These are phyloP conservation scores for Phytophthora nicotianae DNA, from an alignment of 352 stramenopile species.

Conservation along the genomic window DNA sequence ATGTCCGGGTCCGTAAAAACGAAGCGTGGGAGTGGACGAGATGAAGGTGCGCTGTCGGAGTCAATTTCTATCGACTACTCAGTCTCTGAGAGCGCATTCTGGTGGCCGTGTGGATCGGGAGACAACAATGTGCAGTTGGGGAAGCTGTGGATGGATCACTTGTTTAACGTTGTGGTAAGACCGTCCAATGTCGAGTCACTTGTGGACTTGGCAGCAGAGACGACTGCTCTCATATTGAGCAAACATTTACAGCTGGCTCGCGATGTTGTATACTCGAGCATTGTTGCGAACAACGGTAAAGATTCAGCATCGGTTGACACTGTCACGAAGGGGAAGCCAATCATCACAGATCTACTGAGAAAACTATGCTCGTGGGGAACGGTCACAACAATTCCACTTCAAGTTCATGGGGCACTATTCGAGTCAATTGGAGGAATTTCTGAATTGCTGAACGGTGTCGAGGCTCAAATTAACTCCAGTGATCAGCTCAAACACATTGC, in stretches of 20 bases:
- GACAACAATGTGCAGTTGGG: constrained; percentile 35
- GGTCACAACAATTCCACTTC: constrained; percentile 77
- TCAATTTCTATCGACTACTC: constrained; percentile 76
- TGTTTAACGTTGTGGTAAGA: constrained; percentile 72
- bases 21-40: constrained; percentile 28
- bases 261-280: constrained; percentile 59
- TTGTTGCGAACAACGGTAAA: constrained; percentile 32
- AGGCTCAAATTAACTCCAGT: constrained; percentile 31
- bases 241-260: constrained; percentile 85
- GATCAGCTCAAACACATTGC: constrained; percentile 42
- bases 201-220: constrained; percentile 78
- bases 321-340: constrained; percentile 54
- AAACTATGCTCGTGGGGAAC: constrained; percentile 62
- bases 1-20: constrained; percentile 27
- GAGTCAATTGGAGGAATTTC: constrained; percentile 79
- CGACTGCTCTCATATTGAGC: constrained; percentile 69
- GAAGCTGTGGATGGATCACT: constrained; percentile 70
- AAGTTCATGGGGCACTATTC: constrained; percentile 81
- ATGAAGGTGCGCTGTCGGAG: constrained; percentile 79
- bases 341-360: constrained; percentile 65
- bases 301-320: constrained; percentile 29
- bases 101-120: constrained; percentile 70
- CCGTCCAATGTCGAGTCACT: constrained; percentile 64
- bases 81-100: constrained; percentile 76
- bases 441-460: constrained; percentile 65